These are phyloP conservation scores for Collybiopsis luxurians DNA, from an alignment of 768 basidiomycete genomes.

Conservation along the genomic window DNA sequence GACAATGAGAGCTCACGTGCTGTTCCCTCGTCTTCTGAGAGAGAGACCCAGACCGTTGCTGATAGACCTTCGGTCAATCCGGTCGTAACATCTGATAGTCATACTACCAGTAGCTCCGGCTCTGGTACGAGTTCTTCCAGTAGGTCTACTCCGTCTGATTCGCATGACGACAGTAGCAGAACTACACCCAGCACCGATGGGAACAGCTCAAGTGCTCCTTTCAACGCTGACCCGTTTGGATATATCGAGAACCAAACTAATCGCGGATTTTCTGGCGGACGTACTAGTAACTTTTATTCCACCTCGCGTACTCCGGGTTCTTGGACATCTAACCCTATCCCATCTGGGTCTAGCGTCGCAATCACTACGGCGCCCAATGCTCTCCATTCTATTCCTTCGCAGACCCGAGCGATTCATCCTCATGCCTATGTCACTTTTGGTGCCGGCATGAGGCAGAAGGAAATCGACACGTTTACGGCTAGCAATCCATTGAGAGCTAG, in stretches of 20 bases:
- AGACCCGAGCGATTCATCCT: constrained; percentile 58
- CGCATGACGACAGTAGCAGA: neutral
- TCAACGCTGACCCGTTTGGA: constrained; percentile 53
- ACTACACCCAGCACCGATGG: neutral
- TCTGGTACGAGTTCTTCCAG: neutral
- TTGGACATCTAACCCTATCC: constrained; percentile 24
- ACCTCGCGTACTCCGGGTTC: constrained; percentile 29
- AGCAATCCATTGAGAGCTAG: constrained; percentile 60
- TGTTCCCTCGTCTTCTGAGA: neutral
- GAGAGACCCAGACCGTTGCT: no score
- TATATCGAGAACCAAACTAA: constrained; percentile 42
- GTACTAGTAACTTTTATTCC: constrained; percentile 12
- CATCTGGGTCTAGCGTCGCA: constrained; percentile 12
- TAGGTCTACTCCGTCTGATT: neutral
- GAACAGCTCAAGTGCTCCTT: constrained; percentile 8
- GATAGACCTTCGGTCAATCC: neutral
- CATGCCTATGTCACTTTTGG: constrained; percentile 86
- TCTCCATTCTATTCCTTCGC: constrained; percentile 38
- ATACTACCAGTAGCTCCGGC: neutral
- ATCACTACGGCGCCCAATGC: constrained; percentile 11
- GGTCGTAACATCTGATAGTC: neutral
- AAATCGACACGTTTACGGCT: constrained; percentile 76
- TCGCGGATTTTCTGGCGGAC: constrained; percentile 16
- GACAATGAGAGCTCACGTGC: neutral
- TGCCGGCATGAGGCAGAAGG: constrained; percentile 81